phyloP scores from a whole-genome alignment of 1,284 basidiomycete species.

The Rhodotorula mucilaginosa region DNA sequence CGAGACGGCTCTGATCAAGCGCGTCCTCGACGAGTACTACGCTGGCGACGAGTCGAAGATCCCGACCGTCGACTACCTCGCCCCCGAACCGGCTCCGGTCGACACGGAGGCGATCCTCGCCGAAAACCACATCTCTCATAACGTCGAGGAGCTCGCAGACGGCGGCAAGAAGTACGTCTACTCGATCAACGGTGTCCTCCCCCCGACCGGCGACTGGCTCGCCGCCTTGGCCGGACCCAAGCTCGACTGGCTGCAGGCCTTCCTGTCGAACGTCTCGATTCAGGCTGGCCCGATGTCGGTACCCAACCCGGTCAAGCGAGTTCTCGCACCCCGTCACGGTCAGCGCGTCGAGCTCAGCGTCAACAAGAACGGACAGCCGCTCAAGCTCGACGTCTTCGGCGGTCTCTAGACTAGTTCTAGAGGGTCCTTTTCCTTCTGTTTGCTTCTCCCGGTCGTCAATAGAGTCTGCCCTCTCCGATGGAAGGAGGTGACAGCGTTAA shows the following conservation, averaged over 20 bases:
- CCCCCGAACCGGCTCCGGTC: conserved; percentile 44
- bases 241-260: conserved; percentile 82
- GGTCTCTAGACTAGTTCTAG: conserved; percentile 18
- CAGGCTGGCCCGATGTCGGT: conserved; percentile 76
- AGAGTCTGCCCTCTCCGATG: background rate
- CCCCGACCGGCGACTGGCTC: conserved; percentile 65
- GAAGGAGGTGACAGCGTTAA: background rate
- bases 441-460: background rate
- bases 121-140: conserved; percentile 30
- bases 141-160: conserved; percentile 43
- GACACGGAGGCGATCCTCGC: conserved; percentile 27
- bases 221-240: conserved; percentile 75
- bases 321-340: conserved; percentile 74
- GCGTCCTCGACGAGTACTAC: conserved; percentile 79
- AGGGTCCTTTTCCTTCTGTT: background rate
- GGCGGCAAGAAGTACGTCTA: conserved; percentile 43
- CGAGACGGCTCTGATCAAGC: conserved; percentile 71
- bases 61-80: conserved; percentile 83
- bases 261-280: conserved; percentile 75
- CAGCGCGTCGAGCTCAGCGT: conserved; percentile 70
- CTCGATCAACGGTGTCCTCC: conserved; percentile 43
- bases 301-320: conserved; percentile 83
- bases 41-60: conserved; percentile 72
- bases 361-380: conserved; percentile 54
- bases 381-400: conserved; percentile 41